Conservation (phyloP, 768 basidiomycete species). For the Lepiota venenata region DNA sequence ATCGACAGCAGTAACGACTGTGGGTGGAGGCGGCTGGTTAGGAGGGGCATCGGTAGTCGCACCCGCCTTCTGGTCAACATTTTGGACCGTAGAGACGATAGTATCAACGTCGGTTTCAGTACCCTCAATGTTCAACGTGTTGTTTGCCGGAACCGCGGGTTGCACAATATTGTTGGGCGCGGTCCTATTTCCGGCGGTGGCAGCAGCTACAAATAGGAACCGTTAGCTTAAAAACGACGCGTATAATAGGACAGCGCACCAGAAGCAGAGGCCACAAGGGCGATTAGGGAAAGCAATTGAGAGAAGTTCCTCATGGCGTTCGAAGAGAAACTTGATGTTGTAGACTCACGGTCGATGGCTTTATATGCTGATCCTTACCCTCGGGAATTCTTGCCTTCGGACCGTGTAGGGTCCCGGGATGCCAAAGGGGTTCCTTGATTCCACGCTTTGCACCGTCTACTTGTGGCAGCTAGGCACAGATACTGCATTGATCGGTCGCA, state of each 20-base stretch:
- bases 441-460: background rate
- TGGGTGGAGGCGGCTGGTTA: constrained; percentile 31
- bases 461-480: constrained; percentile 8
- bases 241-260: constrained; percentile 15
- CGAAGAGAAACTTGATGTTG: background rate
- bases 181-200: constrained; percentile 17
- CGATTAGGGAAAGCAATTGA: constrained; percentile 15
- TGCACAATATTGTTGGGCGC: constrained; percentile 17
- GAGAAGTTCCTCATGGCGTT: constrained; percentile 10
- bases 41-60: constrained; percentile 26
- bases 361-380: constrained; percentile 6
- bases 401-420: background rate
- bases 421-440: constrained; percentile 7
- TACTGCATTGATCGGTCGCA: constrained; percentile 2
- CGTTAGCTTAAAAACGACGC: background rate
- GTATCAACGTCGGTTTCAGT: constrained; percentile 29
- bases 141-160: constrained; percentile 2
- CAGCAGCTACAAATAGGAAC: constrained; percentile 13
- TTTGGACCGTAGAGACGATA: constrained; percentile 30
- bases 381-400: background rate
- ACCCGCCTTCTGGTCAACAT: constrained; percentile 38
- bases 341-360: background rate
- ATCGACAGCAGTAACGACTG: constrained; percentile 41
- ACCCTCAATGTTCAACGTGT: constrained; percentile 18
- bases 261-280: constrained; percentile 18